Percentiles rank a stretch among this genome's conserved stretches.
These are phyloP conservation scores for Aeschynomene evenia DNA, from an alignment of 306 rosid species.

Conservation along the genomic window DNA sequence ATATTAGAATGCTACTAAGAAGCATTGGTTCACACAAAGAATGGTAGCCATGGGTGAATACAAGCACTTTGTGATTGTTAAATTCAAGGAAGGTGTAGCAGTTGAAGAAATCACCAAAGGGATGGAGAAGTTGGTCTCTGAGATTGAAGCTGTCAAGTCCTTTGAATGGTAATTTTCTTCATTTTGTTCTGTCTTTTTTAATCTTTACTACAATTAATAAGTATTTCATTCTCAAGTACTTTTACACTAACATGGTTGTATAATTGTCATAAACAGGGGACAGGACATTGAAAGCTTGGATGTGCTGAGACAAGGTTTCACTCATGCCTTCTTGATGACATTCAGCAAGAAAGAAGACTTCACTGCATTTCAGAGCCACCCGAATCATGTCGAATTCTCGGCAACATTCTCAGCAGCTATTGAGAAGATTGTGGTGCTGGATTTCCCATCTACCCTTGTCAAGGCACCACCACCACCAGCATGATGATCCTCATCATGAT, in stretches of 20 bases:
- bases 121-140: slow-evolving; percentile 69
- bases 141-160: slow-evolving; percentile 72
- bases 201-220: neutral
- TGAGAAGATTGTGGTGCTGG: slow-evolving; percentile 83
- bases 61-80: slow-evolving; percentile 80
- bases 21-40: slow-evolving; percentile 27
- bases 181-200: neutral
- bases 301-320: slow-evolving; percentile 78
- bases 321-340: slow-evolving; percentile 85
- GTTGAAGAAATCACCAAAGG: slow-evolving; percentile 75
- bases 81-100: slow-evolving; percentile 72
- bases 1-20: slow-evolving; percentile 30
- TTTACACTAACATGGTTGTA: neutral
- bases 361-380: slow-evolving; percentile 62
- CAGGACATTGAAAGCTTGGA: slow-evolving; percentile 75
- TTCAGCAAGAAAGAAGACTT: slow-evolving; percentile 77
- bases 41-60: slow-evolving; percentile 60
- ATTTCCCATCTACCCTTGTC: slow-evolving; percentile 68
- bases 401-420: slow-evolving; percentile 71
- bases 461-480: slow-evolving; percentile 55
- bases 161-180: slow-evolving; percentile 63
- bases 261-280: slow-evolving; percentile 59
- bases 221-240: neutral
- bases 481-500: too few relatives aligned
- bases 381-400: slow-evolving; percentile 76